These are phyloP conservation scores for Kodamaea plutei DNA, from an alignment of 1,139 yeast species.

Conservation along the genomic window DNA sequence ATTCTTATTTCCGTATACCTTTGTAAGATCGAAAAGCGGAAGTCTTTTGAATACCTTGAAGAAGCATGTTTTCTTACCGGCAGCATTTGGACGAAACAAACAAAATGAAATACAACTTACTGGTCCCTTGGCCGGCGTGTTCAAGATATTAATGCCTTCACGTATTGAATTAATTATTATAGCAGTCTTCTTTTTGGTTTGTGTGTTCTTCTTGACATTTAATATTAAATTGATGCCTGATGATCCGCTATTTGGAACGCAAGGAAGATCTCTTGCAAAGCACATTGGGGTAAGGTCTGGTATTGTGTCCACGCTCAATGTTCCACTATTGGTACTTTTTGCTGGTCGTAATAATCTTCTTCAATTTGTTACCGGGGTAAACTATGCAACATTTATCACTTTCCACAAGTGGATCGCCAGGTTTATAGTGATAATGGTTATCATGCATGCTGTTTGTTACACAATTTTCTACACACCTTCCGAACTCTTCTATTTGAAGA, in stretches of 20 bases:
- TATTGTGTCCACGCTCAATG: constrained; percentile 19
- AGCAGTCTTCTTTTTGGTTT: constrained; percentile 12
- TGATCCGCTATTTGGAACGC: constrained; percentile 8
- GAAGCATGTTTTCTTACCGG: constrained; percentile 30
- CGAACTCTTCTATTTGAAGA: constrained; percentile 10
- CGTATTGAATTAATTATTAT: constrained; percentile 20
- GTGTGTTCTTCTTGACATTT: constrained; percentile 11
- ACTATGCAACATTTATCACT: constrained; percentile 29
- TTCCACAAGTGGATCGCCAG: constrained; percentile 38
- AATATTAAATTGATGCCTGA: constrained; percentile 5
- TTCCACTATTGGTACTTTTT: constrained; percentile 26
- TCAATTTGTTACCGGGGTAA: constrained; percentile 36
- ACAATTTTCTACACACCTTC: constrained; percentile 8
- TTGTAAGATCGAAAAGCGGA: constrained; percentile 6
- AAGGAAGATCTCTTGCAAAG: constrained; percentile 9
- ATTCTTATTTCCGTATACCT: constrained; percentile 11
- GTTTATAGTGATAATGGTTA: constrained; percentile 21
- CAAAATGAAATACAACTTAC: constrained; percentile 4
- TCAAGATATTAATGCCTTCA: constrained; percentile 17
- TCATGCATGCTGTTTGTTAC: constrained; percentile 39
- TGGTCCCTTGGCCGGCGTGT: constrained; percentile 4
- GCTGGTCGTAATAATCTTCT: constrained; percentile 41
- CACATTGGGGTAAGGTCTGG: constrained; percentile 29
- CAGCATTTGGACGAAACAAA: constrained; percentile 22
- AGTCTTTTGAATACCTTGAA: constrained; percentile 2